Conservation (phyloP, 352 stramenopile species). For the Globisporangium uncinulatum region DNA sequence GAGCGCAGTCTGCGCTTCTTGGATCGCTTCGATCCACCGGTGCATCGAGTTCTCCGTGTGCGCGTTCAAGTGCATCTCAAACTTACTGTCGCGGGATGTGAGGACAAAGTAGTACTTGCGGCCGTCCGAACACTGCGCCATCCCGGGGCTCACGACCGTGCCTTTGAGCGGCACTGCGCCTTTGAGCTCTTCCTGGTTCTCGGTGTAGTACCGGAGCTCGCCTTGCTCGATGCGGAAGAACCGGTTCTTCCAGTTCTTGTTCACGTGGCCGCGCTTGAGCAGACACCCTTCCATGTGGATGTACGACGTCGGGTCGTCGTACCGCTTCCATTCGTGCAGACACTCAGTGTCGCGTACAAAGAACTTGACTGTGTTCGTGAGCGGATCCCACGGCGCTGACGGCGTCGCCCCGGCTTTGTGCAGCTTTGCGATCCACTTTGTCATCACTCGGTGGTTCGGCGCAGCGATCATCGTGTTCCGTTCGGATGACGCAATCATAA, state of each 20-base stretch:
- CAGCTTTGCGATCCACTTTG: slow-evolving; percentile 77
- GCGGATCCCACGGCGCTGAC: slow-evolving; percentile 66
- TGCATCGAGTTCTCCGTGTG: slow-evolving; percentile 83
- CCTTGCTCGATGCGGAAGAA: slow-evolving; percentile 85
- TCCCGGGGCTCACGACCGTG: slow-evolving; percentile 77
- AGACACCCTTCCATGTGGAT: slow-evolving; percentile 85
- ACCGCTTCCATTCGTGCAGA: slow-evolving; percentile 81
- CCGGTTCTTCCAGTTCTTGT: slow-evolving; percentile 88
- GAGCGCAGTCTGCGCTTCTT: slow-evolving; percentile 66
- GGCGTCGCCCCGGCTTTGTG: slow-evolving; percentile 63
- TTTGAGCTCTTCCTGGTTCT: slow-evolving; percentile 70
- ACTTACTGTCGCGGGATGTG: slow-evolving; percentile 72
- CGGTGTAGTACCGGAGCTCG: slow-evolving; percentile 78
- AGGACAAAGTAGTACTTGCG: slow-evolving; percentile 85
- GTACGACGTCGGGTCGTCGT: slow-evolving; percentile 81
- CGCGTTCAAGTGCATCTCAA: slow-evolving; percentile 83
- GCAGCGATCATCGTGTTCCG: slow-evolving; percentile 83
- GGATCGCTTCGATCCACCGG: slow-evolving; percentile 79
- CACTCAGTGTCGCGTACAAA: slow-evolving; percentile 65
- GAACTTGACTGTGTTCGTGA: slow-evolving; percentile 80
- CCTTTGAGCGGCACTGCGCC: slow-evolving; percentile 69
- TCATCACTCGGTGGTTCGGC: slow-evolving; percentile 67
- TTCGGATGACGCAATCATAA: slow-evolving; percentile 68
- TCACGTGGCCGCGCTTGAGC: slow-evolving; percentile 76
- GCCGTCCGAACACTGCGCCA: slow-evolving; percentile 75